Evolutionary conservation across 176 grass and related monocot species (phyloP).

Genomic region (Poa pratensis): DNA sequence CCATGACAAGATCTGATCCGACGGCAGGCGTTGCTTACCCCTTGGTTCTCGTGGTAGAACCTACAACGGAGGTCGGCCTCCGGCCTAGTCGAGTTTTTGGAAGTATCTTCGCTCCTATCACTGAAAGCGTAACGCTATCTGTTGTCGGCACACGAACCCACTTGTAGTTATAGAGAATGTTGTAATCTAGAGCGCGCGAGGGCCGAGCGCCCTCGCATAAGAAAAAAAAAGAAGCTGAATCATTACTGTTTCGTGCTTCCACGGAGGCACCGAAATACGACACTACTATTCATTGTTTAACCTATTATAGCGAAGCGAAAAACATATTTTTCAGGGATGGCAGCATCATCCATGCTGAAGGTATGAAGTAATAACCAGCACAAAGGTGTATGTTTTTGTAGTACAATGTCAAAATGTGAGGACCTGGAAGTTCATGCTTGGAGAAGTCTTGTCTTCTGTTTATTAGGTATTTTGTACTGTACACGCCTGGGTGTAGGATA

Average conservation of each 20-base stretch:
- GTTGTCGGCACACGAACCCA: constrained; percentile 30
- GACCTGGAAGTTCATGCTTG: constrained; percentile 7
- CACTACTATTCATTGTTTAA: constrained; percentile 50
- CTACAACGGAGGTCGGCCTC: constrained; percentile 10
- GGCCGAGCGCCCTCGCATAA: constrained; percentile 12
- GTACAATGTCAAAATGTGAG: neutral
- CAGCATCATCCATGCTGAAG: constrained; percentile 10
- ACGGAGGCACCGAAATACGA: constrained; percentile 32
- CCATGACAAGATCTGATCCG: constrained; percentile 85
- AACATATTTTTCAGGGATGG: constrained; percentile 46
- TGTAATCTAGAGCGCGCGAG: constrained; percentile 44
- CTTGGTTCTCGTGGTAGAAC: neutral
- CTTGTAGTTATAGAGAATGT: constrained; percentile 53
- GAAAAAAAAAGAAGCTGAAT: constrained; percentile 36
- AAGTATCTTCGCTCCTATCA: constrained; percentile 11
- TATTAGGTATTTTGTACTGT: neutral
- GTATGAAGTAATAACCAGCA: constrained; percentile 22
- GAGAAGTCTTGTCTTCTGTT: neutral
- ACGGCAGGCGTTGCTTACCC: constrained; percentile 32
- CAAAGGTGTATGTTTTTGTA: neutral
- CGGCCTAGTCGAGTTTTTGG: constrained; percentile 12
- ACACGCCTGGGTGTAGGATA: neutral
- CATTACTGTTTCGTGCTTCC: constrained; percentile 18
- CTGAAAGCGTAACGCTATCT: constrained; percentile 31
- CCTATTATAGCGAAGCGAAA: constrained; percentile 40